Evolutionary conservation across 2,329 filamentous ascomycete genomes (phyloP).

Genomic region (Dothideomycetidae sp.): DNA sequence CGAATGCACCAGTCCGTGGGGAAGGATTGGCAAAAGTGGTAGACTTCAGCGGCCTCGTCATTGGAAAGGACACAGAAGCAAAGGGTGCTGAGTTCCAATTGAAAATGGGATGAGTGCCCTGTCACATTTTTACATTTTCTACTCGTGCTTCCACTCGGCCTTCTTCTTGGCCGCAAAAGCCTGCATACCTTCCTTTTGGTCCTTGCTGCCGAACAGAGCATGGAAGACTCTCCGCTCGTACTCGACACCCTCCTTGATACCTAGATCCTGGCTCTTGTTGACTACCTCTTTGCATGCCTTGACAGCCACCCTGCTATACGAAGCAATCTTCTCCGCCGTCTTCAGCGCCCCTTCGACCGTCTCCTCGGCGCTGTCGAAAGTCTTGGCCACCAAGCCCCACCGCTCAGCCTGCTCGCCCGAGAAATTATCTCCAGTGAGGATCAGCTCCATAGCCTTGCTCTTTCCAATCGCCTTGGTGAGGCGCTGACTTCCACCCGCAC

Average conservation of each 20-base stretch:
- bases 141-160: slow-evolving; percentile 77
- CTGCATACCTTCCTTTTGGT: slow-evolving; percentile 80
- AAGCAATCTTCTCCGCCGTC: slow-evolving; percentile 79
- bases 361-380: slow-evolving; percentile 67
- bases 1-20: slow-evolving; percentile 70
- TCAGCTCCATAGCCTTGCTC: slow-evolving; percentile 78
- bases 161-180: slow-evolving; percentile 94
- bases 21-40: slow-evolving; percentile 41
- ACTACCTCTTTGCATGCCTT: slow-evolving; percentile 95
- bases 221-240: slow-evolving; percentile 92
- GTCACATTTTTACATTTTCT: slow-evolving; percentile 16
- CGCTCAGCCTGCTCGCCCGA: slow-evolving; percentile 68
- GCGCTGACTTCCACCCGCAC: slow-evolving; percentile 80
- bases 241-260: slow-evolving; percentile 79
- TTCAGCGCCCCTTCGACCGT: slow-evolving; percentile 67
- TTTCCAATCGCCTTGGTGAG: slow-evolving; percentile 57
- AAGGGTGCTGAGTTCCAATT: slow-evolving; percentile 34
- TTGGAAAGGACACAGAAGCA: slow-evolving; percentile 33
- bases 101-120: slow-evolving; percentile 17
- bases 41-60: slow-evolving; percentile 38
- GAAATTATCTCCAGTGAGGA: slow-evolving; percentile 75
- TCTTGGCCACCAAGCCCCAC: slow-evolving; percentile 79
- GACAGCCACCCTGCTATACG: slow-evolving; percentile 73
- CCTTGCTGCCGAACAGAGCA: slow-evolving; percentile 77
- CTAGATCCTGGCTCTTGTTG: slow-evolving; percentile 91